Conservation (phyloP, 768 basidiomycete species). For the Epithele typhae region DNA sequence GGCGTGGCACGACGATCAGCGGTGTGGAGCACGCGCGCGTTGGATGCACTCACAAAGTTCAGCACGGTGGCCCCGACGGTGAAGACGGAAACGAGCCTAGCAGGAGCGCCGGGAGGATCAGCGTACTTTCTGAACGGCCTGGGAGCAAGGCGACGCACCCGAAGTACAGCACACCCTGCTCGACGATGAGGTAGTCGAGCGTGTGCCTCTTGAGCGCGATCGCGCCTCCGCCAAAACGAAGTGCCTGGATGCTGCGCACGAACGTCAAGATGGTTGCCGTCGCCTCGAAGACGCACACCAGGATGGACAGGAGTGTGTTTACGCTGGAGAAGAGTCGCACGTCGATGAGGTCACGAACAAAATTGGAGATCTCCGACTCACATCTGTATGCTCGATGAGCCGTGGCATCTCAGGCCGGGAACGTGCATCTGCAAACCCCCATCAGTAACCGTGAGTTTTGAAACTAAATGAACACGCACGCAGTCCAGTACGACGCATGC, state of each 20-base stretch:
- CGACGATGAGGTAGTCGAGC: slow-evolving; percentile 8
- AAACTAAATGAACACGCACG: slow-evolving; percentile 7
- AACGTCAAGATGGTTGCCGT: slow-evolving; percentile 14
- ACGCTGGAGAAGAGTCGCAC: no score
- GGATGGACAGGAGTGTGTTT: slow-evolving; percentile 16
- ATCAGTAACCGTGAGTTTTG: not conserved
- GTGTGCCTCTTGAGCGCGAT: not conserved
- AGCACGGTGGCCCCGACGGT: slow-evolving; percentile 12
- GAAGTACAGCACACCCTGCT: slow-evolving; percentile 8
- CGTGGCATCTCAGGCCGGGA: slow-evolving; percentile 15
- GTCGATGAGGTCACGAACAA: no score
- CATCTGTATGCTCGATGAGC: slow-evolving; percentile 16
- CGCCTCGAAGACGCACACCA: slow-evolving; percentile 20
- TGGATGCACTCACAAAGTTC: slow-evolving; percentile 10
- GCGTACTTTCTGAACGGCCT: no score
- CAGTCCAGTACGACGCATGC: slow-evolving; percentile 21
- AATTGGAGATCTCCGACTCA: not conserved
- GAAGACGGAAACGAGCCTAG: slow-evolving; percentile 9
- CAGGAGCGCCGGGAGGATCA: no score
- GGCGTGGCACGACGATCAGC: no score
- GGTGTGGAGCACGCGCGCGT: no score
- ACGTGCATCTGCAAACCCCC: slow-evolving; percentile 17
- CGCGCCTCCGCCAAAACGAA: not conserved
- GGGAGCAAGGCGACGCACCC: not conserved
- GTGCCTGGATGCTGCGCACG: slow-evolving; percentile 15